Conservation (phyloP, 306 rosid species). For the Comarum palustre region DNA sequence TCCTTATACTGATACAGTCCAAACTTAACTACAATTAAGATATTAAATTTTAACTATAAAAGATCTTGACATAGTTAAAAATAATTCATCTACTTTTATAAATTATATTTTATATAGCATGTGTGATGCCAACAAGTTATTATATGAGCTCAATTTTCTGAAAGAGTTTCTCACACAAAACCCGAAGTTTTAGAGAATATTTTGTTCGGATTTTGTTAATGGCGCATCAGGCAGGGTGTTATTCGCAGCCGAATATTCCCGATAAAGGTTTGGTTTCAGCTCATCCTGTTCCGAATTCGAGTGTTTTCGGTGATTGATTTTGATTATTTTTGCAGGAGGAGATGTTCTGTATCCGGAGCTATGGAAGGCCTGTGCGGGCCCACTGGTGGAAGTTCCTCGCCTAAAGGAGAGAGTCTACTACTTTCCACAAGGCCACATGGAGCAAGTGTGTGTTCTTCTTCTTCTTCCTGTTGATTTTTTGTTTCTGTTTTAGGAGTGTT, state of each 20-base stretch:
- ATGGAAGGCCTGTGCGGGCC: conserved; percentile 89
- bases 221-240: conserved; percentile 60
- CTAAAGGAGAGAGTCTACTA: conserved; percentile 61
- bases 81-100: no score
- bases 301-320: background rate
- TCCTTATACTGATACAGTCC: no score
- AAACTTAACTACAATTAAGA: no score
- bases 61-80: no score
- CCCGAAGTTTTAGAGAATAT: background rate
- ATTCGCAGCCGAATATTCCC: conserved; percentile 40
- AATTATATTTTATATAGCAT: no score
- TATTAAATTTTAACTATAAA: no score
- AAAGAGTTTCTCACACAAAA: no score
- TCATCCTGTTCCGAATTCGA: background rate
- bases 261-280: conserved; percentile 42
- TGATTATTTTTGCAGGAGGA: conserved; percentile 33
- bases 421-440: conserved; percentile 96
- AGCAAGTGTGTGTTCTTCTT: conserved; percentile 53
- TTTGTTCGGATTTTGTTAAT: conserved; percentile 34
- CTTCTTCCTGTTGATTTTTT: background rate
- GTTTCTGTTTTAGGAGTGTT: conserved; percentile 7
- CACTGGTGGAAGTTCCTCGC: conserved; percentile 78
- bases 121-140: no score
- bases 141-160: conserved; percentile 6
- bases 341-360: conserved; percentile 60